Percentiles rank a stretch among this genome's conserved stretches.
Conservation (phyloP, 306 rosid genomes). For the Vigna radiata region DNA sequence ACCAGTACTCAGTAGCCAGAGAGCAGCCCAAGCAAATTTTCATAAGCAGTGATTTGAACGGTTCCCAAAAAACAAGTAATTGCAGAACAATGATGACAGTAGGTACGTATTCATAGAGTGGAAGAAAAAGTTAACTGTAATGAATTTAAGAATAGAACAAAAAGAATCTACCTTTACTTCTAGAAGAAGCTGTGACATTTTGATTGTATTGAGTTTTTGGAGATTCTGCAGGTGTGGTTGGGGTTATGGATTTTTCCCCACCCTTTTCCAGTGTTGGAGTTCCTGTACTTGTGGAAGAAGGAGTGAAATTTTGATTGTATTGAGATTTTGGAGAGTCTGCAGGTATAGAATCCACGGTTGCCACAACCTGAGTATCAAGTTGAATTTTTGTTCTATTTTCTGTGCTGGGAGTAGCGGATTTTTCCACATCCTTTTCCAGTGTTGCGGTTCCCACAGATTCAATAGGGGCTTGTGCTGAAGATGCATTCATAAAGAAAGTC, state of each 20-base stretch:
- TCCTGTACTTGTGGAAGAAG: constrained; percentile 49
- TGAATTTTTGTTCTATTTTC: constrained; percentile 44
- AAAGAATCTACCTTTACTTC: constrained; percentile 43
- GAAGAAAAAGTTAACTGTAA: not conserved
- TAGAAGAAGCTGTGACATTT: constrained; percentile 44
- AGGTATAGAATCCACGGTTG: constrained; percentile 39
- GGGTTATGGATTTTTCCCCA: constrained; percentile 39
- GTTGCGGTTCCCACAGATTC: constrained; percentile 43
- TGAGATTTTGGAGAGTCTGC: constrained; percentile 44
- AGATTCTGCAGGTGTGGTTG: constrained; percentile 37
- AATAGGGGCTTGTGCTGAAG: constrained; percentile 34
- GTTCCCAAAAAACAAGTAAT: not conserved
- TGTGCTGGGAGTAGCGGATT: constrained; percentile 26
- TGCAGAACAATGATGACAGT: constrained; percentile 19
- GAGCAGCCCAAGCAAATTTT: not conserved
- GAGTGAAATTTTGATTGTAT: constrained; percentile 24
- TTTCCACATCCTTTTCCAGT: constrained; percentile 3
- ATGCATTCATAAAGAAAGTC: constrained; percentile 11
- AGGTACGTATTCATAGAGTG: constrained; percentile 23
- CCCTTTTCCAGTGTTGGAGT: constrained; percentile 41
- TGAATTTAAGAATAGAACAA: constrained; percentile 1
- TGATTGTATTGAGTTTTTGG: constrained; percentile 39
- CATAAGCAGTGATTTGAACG: too few species aligned
- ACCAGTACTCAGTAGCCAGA: constrained; percentile 14
- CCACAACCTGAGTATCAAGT: constrained; percentile 34